Evolutionary conservation across 2,329 filamentous ascomycete species (phyloP).

Genomic region (Calonectria hongkongensis): DNA sequence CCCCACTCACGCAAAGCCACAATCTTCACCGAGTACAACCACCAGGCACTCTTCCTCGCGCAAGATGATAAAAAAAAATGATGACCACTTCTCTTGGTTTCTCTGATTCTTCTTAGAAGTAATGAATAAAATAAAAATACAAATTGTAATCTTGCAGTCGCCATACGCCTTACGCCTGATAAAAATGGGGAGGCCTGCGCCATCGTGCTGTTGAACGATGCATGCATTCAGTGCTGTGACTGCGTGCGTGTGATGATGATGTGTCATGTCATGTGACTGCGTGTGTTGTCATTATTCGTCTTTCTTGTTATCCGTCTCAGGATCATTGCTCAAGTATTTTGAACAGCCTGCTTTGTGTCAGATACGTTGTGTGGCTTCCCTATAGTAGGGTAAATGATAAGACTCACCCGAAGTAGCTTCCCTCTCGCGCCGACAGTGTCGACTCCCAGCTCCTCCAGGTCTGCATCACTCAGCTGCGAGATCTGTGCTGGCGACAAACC

Average conservation of each 20-base stretch:
- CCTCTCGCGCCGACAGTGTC: constrained; percentile 53
- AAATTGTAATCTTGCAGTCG: background rate
- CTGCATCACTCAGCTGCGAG: constrained; percentile 44
- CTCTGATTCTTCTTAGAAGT: background rate
- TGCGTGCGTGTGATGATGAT: constrained; percentile 12
- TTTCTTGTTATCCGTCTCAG: background rate
- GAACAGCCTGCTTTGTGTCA: constrained; percentile 48
- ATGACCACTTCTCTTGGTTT: background rate
- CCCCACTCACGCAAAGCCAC: background rate
- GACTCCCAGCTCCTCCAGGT: constrained; percentile 50
- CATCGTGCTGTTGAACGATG: constrained; percentile 31
- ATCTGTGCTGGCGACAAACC: constrained; percentile 51
- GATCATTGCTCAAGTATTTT: constrained; percentile 39
- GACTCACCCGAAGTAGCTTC: constrained; percentile 53
- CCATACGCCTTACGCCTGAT: constrained; percentile 12
- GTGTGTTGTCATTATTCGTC: constrained; percentile 34
- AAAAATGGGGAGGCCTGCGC: constrained; percentile 29
- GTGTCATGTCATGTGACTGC: constrained; percentile 15
- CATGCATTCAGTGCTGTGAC: constrained; percentile 9
- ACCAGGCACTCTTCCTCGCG: too few relatives aligned
- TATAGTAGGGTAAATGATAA: background rate
- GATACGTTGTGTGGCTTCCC: constrained; percentile 1
- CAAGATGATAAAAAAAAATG: background rate
- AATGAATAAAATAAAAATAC: background rate
- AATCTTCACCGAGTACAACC: background rate